Percentiles rank a stretch among this genome's conserved stretches.
Evolutionary conservation across 768 basidiomycete genomes (phyloP).

Genomic region (Boletus edulis): DNA sequence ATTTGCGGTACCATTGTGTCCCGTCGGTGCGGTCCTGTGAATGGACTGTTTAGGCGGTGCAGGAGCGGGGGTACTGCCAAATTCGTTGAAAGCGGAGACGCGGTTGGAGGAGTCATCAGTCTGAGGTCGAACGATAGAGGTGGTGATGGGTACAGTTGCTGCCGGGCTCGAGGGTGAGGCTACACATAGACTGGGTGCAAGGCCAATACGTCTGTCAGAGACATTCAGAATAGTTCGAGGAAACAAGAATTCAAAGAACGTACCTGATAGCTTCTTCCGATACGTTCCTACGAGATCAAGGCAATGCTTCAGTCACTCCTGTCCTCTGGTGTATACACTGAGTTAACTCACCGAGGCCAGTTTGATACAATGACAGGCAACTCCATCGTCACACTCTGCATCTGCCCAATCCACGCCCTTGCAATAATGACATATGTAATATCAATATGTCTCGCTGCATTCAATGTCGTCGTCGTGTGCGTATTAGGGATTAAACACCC

Average conservation of each 20-base stretch:
- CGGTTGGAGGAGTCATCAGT: slow-evolving; percentile 19
- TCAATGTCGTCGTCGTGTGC: slow-evolving; percentile 80
- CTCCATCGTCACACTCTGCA: slow-evolving; percentile 63
- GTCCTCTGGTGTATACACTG: neutral
- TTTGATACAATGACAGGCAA: slow-evolving; percentile 81
- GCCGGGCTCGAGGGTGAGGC: slow-evolving; percentile 28
- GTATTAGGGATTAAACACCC: slow-evolving; percentile 64
- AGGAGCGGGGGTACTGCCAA: slow-evolving; percentile 3
- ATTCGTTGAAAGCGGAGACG: slow-evolving; percentile 9
- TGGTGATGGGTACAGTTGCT: slow-evolving; percentile 29
- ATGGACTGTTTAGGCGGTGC: slow-evolving; percentile 18
- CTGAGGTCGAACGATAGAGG: slow-evolving; percentile 18
- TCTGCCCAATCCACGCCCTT: slow-evolving; percentile 73
- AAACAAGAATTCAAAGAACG: neutral
- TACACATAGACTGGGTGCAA: slow-evolving; percentile 40
- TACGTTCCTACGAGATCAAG: slow-evolving; percentile 47
- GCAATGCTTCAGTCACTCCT: neutral
- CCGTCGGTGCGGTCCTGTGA: slow-evolving; percentile 30
- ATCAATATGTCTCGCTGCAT: slow-evolving; percentile 81
- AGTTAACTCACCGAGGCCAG: slow-evolving; percentile 68
- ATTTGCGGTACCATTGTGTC: slow-evolving; percentile 18
- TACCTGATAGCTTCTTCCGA: slow-evolving; percentile 68
- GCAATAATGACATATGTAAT: slow-evolving; percentile 77
- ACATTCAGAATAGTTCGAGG: neutral
- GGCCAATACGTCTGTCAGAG: slow-evolving; percentile 45